Percentiles rank a stretch among this genome's conserved stretches.
phyloP scores from a whole-genome alignment of 768 basidiomycete genomes.

The Holtermanniella nyarrowii region DNA sequence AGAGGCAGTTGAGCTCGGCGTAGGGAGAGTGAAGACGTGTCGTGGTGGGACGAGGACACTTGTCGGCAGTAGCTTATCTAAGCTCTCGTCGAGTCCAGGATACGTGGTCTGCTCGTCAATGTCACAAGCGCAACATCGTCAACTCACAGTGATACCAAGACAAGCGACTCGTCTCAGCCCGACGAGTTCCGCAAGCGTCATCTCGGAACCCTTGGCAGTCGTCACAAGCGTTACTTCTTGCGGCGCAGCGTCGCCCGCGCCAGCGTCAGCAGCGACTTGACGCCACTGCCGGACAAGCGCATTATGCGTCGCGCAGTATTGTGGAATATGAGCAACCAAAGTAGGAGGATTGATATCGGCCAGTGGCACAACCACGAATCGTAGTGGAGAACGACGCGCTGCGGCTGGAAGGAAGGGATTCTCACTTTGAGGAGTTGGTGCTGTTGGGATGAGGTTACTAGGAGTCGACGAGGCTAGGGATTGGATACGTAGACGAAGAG shows the following conservation, averaged over 20 bases:
- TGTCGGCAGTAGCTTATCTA: slow-evolving; percentile 23
- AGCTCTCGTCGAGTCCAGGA: slow-evolving; percentile 9
- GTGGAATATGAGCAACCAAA: slow-evolving; percentile 31
- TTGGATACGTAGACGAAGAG: slow-evolving; percentile 21
- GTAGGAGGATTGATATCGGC: slow-evolving; percentile 27
- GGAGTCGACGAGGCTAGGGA: slow-evolving; percentile 9
- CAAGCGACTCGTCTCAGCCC: slow-evolving; percentile 34
- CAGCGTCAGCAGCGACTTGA: slow-evolving; percentile 15
- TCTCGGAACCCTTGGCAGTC: slow-evolving; percentile 24
- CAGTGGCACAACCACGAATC: slow-evolving; percentile 31
- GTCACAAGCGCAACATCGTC: not conserved
- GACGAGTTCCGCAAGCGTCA: slow-evolving; percentile 27
- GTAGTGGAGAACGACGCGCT: slow-evolving; percentile 9
- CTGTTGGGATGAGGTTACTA: slow-evolving; percentile 8
- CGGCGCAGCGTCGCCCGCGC: slow-evolving; percentile 6
- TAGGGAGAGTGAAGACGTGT: slow-evolving; percentile 24
- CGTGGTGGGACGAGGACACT: slow-evolving; percentile 28
- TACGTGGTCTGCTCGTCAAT: slow-evolving; percentile 13
- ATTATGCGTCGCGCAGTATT: slow-evolving; percentile 36
- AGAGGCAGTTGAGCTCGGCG: slow-evolving; percentile 13
- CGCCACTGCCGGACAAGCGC: slow-evolving; percentile 29
- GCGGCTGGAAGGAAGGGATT: slow-evolving; percentile 1
- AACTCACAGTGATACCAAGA: slow-evolving; percentile 32
- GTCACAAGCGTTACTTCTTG: slow-evolving; percentile 22
- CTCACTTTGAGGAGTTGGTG: not conserved